Conservation (phyloP, 2,329 filamentous ascomycete genomes). For the Arthrobotrys sphaeroides region DNA sequence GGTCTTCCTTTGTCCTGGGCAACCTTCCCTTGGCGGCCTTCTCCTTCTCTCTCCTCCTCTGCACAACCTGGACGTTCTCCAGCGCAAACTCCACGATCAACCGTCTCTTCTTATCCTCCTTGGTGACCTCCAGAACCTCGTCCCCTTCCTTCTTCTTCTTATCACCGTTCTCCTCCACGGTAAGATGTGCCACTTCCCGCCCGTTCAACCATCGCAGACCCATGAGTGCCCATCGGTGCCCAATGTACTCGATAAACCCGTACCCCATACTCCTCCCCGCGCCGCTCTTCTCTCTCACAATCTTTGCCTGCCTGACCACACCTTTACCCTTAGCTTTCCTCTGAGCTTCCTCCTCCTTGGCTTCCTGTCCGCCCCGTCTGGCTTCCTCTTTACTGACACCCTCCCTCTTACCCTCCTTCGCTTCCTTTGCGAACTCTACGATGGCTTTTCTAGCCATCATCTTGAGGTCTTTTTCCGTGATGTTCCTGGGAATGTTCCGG, state of each 20-base stretch:
- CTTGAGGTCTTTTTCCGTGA: constrained; percentile 88
- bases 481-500: constrained; percentile 85
- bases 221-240: constrained; percentile 93
- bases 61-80: constrained; percentile 96
- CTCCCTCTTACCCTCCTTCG: constrained; percentile 77
- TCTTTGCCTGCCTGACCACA: constrained; percentile 90
- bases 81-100: constrained; percentile 97
- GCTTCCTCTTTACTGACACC: constrained; percentile 91
- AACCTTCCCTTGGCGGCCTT: constrained; percentile 63
- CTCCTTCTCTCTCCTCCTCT: constrained; percentile 75
- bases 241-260: constrained; percentile 96
- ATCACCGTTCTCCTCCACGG: constrained; percentile 63
- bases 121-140: constrained; percentile 57
- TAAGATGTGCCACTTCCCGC: constrained; percentile 67
- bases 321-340: constrained; percentile 85
- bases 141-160: constrained; percentile 65
- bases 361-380: constrained; percentile 78
- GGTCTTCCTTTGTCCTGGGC: constrained; percentile 46
- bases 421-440: constrained; percentile 91
- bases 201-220: constrained; percentile 93
- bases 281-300: constrained; percentile 90
- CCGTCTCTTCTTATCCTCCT: constrained; percentile 81
- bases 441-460: constrained; percentile 89
- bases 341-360: constrained; percentile 79
- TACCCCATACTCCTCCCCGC: constrained; percentile 88